Conservation (phyloP, 305 asterid species). For the Nicotiana rustica region DNA sequence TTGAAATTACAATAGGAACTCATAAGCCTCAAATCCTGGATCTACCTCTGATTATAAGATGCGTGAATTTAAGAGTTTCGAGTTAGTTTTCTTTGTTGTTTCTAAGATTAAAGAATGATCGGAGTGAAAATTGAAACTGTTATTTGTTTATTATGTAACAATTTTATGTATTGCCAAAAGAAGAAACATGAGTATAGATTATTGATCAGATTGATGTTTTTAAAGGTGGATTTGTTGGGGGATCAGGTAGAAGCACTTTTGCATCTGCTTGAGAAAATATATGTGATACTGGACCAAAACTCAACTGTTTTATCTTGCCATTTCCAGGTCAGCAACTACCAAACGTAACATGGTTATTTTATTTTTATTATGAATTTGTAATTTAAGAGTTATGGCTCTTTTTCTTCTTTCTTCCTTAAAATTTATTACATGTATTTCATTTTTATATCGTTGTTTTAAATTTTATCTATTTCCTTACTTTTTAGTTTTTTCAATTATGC, state of each 20-base stretch:
- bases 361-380: background rate
- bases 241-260: constrained; percentile 75
- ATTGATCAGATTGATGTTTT: background rate
- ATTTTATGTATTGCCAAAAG: too few species aligned
- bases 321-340: constrained; percentile 53
- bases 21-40: too few species aligned
- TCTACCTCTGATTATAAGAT: too few species aligned
- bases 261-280: constrained; percentile 61
- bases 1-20: too few species aligned
- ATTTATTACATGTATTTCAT: background rate
- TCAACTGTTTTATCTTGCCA: constrained; percentile 54
- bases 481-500: constrained; percentile 33
- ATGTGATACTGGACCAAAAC: constrained; percentile 53
- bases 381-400: background rate
- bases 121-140: too few species aligned
- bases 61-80: too few species aligned
- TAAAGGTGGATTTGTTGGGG: constrained; percentile 85
- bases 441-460: background rate
- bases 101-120: too few species aligned
- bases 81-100: too few species aligned
- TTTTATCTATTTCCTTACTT: background rate
- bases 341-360: background rate
- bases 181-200: background rate
- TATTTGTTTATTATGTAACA: background rate
- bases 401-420: background rate